A percentile compares a stretch with the other conserved stretches of the same genome.
phyloP scores from a whole-genome alignment of 208 protist species.

The Hexamita inflata region DNA sequence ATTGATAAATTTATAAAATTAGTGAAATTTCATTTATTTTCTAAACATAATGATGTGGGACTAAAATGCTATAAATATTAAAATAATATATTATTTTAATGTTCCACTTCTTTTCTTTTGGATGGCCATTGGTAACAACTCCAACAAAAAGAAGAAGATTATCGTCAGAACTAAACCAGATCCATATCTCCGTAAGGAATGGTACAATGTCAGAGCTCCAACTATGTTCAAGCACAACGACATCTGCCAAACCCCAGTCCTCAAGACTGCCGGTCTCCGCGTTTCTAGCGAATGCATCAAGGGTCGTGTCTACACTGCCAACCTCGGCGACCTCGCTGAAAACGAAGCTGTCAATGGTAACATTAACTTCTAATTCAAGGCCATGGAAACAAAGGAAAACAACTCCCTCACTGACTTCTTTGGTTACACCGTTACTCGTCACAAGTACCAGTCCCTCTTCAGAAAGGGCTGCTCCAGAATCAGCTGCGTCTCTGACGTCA shows the following conservation, averaged over 20 bases:
- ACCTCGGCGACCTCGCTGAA: conserved; percentile 78
- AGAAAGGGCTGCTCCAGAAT: conserved; percentile 95
- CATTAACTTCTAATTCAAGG: conserved; percentile 70
- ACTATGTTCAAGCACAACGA: conserved; percentile 73
- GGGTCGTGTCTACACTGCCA: conserved; percentile 85
- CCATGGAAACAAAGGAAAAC: conserved; percentile 82
- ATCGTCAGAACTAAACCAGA: background rate
- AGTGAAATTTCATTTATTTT: no score
- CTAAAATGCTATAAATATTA: no score
- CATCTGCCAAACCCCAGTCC: conserved; percentile 87
- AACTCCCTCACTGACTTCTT: conserved; percentile 91
- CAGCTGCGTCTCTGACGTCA: conserved; percentile 68
- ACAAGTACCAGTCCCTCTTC: conserved; percentile 83
- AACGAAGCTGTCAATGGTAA: conserved; percentile 61
- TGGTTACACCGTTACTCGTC: conserved; percentile 87
- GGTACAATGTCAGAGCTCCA: conserved; percentile 93
- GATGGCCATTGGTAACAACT: conserved; percentile 22
- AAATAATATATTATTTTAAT: no score
- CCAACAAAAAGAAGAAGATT: conserved; percentile 24
- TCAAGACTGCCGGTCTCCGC: conserved; percentile 77
- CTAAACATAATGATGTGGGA: no score
- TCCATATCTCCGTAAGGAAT: conserved; percentile 75
- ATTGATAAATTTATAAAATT: no score
- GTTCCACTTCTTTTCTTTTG: no score
- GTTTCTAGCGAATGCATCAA: conserved; percentile 69